Evolutionary conservation across 768 basidiomycete species (phyloP), one percentile per base, ranked within the genome.

Genomic region (Lactifluus piperatus): DNA sequence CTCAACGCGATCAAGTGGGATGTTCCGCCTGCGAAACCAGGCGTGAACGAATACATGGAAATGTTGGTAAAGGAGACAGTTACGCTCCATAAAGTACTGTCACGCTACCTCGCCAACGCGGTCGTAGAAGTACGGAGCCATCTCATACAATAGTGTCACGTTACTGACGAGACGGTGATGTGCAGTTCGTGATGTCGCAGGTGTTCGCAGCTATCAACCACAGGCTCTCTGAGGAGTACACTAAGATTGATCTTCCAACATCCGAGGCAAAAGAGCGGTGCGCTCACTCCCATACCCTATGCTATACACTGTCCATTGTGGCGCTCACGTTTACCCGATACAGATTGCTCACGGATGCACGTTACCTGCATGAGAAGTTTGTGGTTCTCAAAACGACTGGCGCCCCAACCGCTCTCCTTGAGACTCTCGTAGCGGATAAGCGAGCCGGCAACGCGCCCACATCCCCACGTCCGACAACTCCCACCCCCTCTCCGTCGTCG

Each of bases 151-250:
- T 18, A 6, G 20, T 56, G 3, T 26, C n/a, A 24, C 22, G 51
- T 51, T 13, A 13, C 52, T 44, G 41, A 52, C 34, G 41, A 32
- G 37, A 49, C 30, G 46, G 24, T 60, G 37, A 51, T 54, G 46
- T 54, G 24, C 69, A 97, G 91, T 82, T 81, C 70, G 92, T 99
- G 69, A 94, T 97, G 91, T 82, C 85, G 36, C 91, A 97, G 69
- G 97, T 98, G 14, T 86, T 97, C 61, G 89, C 89, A 20, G 86
- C 91, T 14, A 94, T 97, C 72, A 93, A 93, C 71, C 85, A 91
- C 73, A 83, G 90, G 36, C 76, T 99, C 22, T 85, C 85, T 39
- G 91, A 94, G 67, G 92, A 94, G 69, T 95, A 86, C 71, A 77
- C 77, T 53, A 83, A 79, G 68, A 83, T 97, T 56, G 90, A 94